Evolutionary conservation across 2,329 filamentous ascomycete genomes (phyloP).

Genomic region (Thielaviopsis musarum): DNA sequence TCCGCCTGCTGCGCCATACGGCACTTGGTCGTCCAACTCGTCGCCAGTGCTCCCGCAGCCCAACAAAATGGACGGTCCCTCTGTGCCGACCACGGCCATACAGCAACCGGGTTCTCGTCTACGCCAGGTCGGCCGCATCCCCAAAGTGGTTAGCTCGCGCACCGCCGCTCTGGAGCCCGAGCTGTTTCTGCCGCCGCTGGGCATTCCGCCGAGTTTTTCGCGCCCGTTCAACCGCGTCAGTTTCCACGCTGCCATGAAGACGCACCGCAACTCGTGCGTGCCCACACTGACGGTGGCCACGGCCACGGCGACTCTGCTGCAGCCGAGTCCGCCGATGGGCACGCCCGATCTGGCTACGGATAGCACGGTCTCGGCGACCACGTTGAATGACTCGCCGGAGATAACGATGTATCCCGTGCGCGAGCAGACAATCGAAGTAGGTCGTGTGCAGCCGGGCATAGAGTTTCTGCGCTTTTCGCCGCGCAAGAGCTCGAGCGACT

Average conservation of each 20-base stretch:
- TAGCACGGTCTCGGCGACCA: slow-evolving; percentile 25
- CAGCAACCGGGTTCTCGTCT: slow-evolving; percentile 36
- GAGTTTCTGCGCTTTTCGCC: slow-evolving; percentile 64
- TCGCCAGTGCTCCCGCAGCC: slow-evolving; percentile 1
- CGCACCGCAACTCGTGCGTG: slow-evolving; percentile 12
- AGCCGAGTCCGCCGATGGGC: slow-evolving; percentile 1
- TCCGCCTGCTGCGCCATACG: neutral
- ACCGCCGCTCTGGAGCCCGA: slow-evolving; percentile 20
- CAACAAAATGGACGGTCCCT: neutral
- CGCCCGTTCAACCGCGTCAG: slow-evolving; percentile 54
- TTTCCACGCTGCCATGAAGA: slow-evolving; percentile 19
- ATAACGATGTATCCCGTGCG: slow-evolving; percentile 20
- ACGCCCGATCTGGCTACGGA: slow-evolving; percentile 26
- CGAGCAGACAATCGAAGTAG: slow-evolving; percentile 17
- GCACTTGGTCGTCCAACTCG: neutral
- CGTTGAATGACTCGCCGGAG: slow-evolving; percentile 24
- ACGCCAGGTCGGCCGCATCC: slow-evolving; percentile 71
- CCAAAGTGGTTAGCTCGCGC: slow-evolving; percentile 58
- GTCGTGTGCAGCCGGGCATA: slow-evolving; percentile 17
- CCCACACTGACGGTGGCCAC: slow-evolving; percentile 14
- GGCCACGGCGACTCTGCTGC: neutral
- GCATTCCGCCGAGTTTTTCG: slow-evolving; percentile 66
- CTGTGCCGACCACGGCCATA: neutral
- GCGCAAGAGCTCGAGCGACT: slow-evolving; percentile 53
- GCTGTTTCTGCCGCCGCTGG: neutral